Evolutionary conservation across 1,284 basidiomycete genomes (phyloP), one percentile per base, ranked within the genome.

Genomic region (Xerocomus cyaneibrunnescens): DNA sequence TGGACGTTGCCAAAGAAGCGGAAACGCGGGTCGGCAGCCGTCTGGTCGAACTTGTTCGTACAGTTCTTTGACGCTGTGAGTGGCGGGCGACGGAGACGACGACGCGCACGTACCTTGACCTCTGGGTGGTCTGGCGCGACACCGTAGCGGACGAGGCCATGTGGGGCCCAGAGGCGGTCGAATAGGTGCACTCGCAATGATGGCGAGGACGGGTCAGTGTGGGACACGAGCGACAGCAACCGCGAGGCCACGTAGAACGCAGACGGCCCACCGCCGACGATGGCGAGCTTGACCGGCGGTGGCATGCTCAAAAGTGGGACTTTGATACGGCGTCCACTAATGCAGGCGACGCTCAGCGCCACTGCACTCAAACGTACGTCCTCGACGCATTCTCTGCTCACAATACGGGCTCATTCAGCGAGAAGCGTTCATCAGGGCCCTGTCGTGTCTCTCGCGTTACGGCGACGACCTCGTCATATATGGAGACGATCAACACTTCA

Each of bases 101-200:
- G 51, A 19, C 21, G 37, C 31, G 37, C 32, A 71, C 80, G 48
- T 64, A 88, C 94, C 81, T 98, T 99, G 66, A 99, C 96, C 75
- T 99, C 96, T 1, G 96, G 94, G 71, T 99, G 97, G 73, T 99
- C 97, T 35, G 97, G 96, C 9, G 97, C 97, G 7, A 99, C 97
- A 1, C 97, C 96, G 64, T 97, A 99, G 36, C 97, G 77, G 2
- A 96, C 94, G 0, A 99, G 80, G 0, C 97, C 97, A 67, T 97
- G 92, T 3, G 97, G 97, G 27, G 92, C 87, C 78, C 96, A 98
- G 3, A 98, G 77, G 19, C 92, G 79, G 72, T 99, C 97, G 67
- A 88, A 99, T 69, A 99, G 75, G 68, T 99, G 92, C 13, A 99
- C 82, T 34, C 80, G 74, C 23, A 90, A 71, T 21, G 71, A 65